Base-by-base conservation (phyloP, 164 flowering plant species). In the Kalanchoe fedtschenkoi region DNA sequence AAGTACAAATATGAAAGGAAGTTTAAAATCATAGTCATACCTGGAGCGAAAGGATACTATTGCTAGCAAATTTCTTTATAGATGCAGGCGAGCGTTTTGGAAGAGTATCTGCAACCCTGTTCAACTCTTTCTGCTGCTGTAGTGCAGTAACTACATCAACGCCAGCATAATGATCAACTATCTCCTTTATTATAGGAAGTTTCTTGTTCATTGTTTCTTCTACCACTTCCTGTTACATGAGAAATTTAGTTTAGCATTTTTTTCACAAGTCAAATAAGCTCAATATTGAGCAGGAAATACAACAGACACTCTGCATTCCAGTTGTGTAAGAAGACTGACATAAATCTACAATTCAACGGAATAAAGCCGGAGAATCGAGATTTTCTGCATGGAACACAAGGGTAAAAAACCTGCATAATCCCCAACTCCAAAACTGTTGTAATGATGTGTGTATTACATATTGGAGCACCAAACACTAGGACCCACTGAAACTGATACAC, bases 21-120 rank as follows among this genome's bases (percentile, higher is more conserved):
- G n/a, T n/a, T n/a, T n/a, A n/a, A n/a, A n/a, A n/a, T n/a, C n/a
- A n/a, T n/a, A n/a, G n/a, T 2, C 10, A 8, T 47, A 47, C 55
- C 98, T 91, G 90, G 61, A 89, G 88, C 46, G 93, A 81, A 37
- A 80, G 88, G 66, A 86, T 77, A 64, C 92, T 92, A 67, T 84
- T 83, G 39, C 81, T 70, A 9, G 92, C 74, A 73, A 81, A 91
- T 30, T 64, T 75, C 69, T 80, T 81, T 14, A 91, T 80, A 60
- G 92, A 84, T 64, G 73, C 67, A 62, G 95, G 92, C 24, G 75
- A 76, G 58, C 70, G 81, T 11, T 75, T 72, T 55, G 98, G 95
- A 38, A 87, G 71, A 26, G 84, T 84, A 62, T 75, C 74, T n/a
- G 95, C 92, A 61, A 91, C 82, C 71, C 84, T 84, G 70, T 87